Percentiles rank a stretch among this genome's conserved stretches.
Conservation (phyloP, 768 basidiomycete species). For the Pleurotus ostreatus region DNA sequence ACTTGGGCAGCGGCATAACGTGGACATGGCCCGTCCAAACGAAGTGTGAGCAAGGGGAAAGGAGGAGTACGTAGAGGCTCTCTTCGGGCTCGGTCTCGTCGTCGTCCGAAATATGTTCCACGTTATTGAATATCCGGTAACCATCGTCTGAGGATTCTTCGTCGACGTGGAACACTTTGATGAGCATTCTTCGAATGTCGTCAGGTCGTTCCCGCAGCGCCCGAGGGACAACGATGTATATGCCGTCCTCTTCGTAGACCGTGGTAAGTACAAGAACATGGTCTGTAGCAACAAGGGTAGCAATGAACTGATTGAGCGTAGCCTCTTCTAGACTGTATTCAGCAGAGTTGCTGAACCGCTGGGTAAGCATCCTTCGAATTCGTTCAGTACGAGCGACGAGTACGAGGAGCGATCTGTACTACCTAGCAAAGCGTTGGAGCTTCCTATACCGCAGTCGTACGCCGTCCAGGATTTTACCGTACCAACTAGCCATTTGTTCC, state of each 20-base stretch:
- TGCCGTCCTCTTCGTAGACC: conserved; percentile 81
- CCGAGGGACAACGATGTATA: conserved; percentile 83
- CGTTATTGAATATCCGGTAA: conserved; percentile 32
- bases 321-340: conserved; percentile 81
- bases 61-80: conserved; percentile 73
- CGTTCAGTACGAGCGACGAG: too few species aligned
- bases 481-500: conserved; percentile 85
- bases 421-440: conserved; percentile 91
- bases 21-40: conserved; percentile 90
- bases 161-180: conserved; percentile 80
- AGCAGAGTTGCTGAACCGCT: conserved; percentile 89
- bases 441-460: conserved; percentile 91
- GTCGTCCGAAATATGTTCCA: conserved; percentile 31
- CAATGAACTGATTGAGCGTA: conserved; percentile 75
- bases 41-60: conserved; percentile 84
- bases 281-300: conserved; percentile 73
- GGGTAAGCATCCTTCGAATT: conserved; percentile 56
- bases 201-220: conserved; percentile 74
- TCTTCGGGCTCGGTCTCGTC: conserved; percentile 49
- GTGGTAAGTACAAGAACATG: conserved; percentile 95
- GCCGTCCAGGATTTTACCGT: conserved; percentile 88
- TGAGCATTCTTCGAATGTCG: conserved; percentile 72
- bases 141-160: conserved; percentile 57
- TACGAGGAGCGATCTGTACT: conserved; percentile 12
- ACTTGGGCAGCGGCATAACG: conserved; percentile 66